A percentile compares a stretch with the other conserved stretches of the same genome.
Evolutionary conservation across 352 stramenopile species (phyloP).

Genomic region (Globisporangium nagaii): DNA sequence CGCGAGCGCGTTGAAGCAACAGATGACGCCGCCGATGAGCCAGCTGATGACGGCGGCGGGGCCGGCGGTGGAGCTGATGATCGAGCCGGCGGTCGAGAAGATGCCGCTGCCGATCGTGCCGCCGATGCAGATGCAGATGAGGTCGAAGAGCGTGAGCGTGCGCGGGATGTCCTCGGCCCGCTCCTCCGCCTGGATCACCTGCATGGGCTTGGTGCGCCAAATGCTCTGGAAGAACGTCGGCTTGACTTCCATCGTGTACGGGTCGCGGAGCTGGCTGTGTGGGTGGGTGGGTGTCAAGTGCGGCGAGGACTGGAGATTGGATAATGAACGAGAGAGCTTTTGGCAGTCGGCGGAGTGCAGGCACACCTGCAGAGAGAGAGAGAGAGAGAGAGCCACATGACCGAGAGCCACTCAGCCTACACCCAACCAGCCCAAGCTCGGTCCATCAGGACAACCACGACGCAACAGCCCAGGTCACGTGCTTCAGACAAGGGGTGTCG

Average conservation of each 20-base stretch:
- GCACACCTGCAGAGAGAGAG: too few species aligned
- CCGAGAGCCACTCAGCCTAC: too few species aligned
- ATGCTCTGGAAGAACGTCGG: constrained; percentile 13
- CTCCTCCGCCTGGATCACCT: constrained; percentile 56
- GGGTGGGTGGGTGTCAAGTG: not conserved
- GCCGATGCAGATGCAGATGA: constrained; percentile 85
- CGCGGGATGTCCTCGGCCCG: constrained; percentile 34
- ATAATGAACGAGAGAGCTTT: too few species aligned
- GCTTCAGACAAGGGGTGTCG: too few species aligned
- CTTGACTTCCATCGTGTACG: constrained; percentile 9
- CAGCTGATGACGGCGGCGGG: constrained; percentile 72
- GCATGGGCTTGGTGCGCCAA: constrained; percentile 52
- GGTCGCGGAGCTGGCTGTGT: not conserved
- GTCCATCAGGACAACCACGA: too few species aligned
- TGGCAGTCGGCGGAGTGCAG: too few species aligned
- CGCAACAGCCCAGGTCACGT: too few species aligned
- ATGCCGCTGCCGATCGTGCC: constrained; percentile 86
- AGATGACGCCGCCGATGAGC: constrained; percentile 65
- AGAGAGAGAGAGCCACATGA: too few species aligned
- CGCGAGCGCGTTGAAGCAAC: constrained; percentile 65
- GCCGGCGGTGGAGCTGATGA: constrained; percentile 69
- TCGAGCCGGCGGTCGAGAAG: constrained; percentile 66
- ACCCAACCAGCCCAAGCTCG: too few species aligned
- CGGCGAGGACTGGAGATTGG: not conserved
- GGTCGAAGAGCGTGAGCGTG: constrained; percentile 69